Base-by-base conservation (phyloP, 129 eudicot genomes). In the Tanacetum coccineum region DNA sequence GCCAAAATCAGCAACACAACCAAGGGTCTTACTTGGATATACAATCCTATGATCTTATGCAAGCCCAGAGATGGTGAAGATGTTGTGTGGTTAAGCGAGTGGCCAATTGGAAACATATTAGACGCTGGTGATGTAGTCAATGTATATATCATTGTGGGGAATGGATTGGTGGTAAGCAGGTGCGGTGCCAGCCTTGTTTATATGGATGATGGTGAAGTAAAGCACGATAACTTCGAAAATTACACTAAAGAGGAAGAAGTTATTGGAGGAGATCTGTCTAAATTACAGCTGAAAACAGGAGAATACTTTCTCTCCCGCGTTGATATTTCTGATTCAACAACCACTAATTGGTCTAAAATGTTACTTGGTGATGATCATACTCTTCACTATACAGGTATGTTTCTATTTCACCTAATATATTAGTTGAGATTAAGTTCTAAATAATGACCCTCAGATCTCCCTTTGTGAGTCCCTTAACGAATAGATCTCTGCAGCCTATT, bases 151-250 rank as follows among this genome's bases (percentile, higher is more conserved):
- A 13, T 12, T 45, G 65, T 55, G 39, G 48, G 51, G 3, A 65
- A 45, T 14, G 69, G 69, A 50, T 49, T 71, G 14, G 13, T 3
- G 59, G 70, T 78, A 9, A 54, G 60, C 0, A 66, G 68, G 36
- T 59, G 64, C 32, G 70, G 82, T 9, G 73, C 57, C 2, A 72
- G 62, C 53, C 58, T 78, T 47, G 79, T 73, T n/a, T 79, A 74
- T 19, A 19, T 12, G 2, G 70, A 74, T 44, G 47, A 66, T 30
- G 6, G 39, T 0, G 70, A 25, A 42, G 44, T 4, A 48, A 4
- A 30, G 6, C 2, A 5, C 12, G 72, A 32, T 18, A 18, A 0
- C 32, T 0, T 14, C 4, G 13, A 55, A 55, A 20, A 54, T 52
- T 28, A 30, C 12, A 50, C 5, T 1, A 5, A 12, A 1, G 12